Conservation (phyloP, 2,329 filamentous ascomycete genomes). For the Trichoderma cornu-damae region DNA sequence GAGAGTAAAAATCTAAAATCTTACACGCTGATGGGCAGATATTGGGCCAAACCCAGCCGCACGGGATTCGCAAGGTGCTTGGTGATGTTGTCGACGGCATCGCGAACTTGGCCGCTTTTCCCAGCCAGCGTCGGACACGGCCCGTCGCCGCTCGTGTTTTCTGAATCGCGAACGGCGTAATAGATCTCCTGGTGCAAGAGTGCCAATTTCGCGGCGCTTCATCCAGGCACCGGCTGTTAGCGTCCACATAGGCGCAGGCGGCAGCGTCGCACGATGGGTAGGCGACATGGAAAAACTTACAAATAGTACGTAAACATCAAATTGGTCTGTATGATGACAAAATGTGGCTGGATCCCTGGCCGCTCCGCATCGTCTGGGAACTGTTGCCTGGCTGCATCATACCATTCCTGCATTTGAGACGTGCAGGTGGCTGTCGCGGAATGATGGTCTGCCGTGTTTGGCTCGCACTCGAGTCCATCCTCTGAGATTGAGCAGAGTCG, state of each 20-base stretch:
- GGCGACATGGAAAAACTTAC: not conserved
- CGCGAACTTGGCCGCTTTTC: conserved; percentile 12
- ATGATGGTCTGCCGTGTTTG: not conserved
- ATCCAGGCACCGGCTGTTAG: not conserved
- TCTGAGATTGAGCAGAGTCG: conserved; percentile 1
- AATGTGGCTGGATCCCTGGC: conserved; percentile 7
- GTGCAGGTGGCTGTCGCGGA: not conserved
- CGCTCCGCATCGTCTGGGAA: conserved; percentile 4
- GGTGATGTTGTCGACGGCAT: not conserved
- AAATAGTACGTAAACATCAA: conserved; percentile 17
- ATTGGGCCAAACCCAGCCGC: conserved; percentile 6
- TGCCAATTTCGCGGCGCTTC: conserved; percentile 7
- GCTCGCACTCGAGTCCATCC: conserved; percentile 3
- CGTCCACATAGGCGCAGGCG: not conserved
- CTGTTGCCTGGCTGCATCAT: not conserved
- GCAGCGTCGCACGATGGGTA: not conserved
- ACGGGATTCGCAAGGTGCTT: conserved; percentile 13
- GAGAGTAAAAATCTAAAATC: not conserved
- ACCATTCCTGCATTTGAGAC: conserved; percentile 1
- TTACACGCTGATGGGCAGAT: conserved; percentile 15
- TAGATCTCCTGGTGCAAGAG: conserved; percentile 10
- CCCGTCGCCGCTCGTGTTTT: not conserved
- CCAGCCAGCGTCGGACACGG: not conserved
- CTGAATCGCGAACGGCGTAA: conserved; percentile 4
- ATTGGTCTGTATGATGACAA: conserved; percentile 12